Conservation (phyloP, 192 early-diverging fungal species). For the Allomyces arbusculus region DNA sequence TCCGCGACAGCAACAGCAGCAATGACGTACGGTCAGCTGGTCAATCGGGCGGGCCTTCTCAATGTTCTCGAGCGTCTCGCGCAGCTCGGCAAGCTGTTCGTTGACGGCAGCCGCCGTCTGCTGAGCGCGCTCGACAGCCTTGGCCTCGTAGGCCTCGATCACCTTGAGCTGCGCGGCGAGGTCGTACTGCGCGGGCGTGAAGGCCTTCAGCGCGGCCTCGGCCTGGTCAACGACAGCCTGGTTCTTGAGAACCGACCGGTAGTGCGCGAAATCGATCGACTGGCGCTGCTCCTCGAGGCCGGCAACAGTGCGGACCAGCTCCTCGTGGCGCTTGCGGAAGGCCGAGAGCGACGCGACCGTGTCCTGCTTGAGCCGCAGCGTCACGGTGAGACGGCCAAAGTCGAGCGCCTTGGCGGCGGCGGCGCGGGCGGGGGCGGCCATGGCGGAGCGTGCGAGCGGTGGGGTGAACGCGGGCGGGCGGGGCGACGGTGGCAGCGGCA, state of each 20-base stretch:
- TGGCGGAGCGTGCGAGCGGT: neutral
- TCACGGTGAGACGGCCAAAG: conserved; percentile 68
- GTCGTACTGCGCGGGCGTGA: conserved; percentile 66
- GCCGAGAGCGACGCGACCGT: conserved; percentile 61
- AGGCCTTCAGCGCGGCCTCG: conserved; percentile 59
- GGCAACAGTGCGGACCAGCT: conserved; percentile 57
- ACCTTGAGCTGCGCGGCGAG: conserved; percentile 65
- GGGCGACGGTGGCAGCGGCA: too few relatives aligned
- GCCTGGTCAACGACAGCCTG: conserved; percentile 69
- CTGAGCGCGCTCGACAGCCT: conserved; percentile 63
- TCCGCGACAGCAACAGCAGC: conserved; percentile 3
- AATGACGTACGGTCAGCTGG: conserved; percentile 58
- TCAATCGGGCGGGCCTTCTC: conserved; percentile 82
- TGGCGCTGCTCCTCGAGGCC: conserved; percentile 68
- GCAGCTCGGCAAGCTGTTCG: conserved; percentile 65
- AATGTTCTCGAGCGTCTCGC: conserved; percentile 78
- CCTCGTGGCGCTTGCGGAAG: conserved; percentile 90
- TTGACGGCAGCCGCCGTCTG: conserved; percentile 67
- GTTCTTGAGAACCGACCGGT: conserved; percentile 79
- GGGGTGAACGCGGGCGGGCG: too few relatives aligned
- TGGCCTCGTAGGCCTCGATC: conserved; percentile 52
- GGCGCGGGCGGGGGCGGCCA: conserved; percentile 23
- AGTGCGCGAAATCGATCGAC: conserved; percentile 71
- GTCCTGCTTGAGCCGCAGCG: conserved; percentile 63
- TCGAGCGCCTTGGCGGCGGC: conserved; percentile 54